Base-by-base conservation (phyloP, 2,329 filamentous ascomycete genomes). In the Fonsecaea pedrosoi region DNA sequence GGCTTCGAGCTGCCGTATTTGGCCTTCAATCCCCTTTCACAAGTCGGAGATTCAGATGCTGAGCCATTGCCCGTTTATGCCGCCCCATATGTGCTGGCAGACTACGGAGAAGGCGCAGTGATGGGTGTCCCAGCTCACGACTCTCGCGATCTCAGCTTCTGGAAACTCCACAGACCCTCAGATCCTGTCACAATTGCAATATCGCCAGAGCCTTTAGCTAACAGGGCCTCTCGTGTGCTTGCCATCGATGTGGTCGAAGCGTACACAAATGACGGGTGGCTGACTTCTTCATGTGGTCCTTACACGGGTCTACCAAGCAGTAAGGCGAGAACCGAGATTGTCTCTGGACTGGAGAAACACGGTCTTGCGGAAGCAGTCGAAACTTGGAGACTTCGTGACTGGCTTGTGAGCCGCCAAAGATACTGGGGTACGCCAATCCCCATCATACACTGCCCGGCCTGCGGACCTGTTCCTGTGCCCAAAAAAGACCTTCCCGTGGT, bases 111-210 rank as follows among this genome's bases (percentile, higher is more conserved):
- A 71, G 92, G 92, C 0, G 92, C 92, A 9, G 90, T 96, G 1
- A 96, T 97, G 92, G 93, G 93, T 53, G 93, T 96, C 7, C 93
- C 93, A 0, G 93, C 89, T 1, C 93, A 97, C 74, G 93, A 97
- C 77, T 75, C 84, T 4, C 86, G 92, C 60, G 93, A 97, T 73
- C 83, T 91, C 77, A 85, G 86, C 1, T 97, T 96, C 76, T 96
- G 92, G 90, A 87, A 85, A 72, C 82, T 66, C 37, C 92, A 96
- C 70, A 82, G 85, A 35, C 82, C 83, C 5, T 82, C 85, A 3
- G 80, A 86, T 54, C 86, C 87, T 1, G 83, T 94, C 35, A 82
- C 86, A 1, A 79, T 87, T 54, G 92, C 93, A 0, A 81, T 94
- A 45, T 71, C 75, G 37, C 75, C 80, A 18, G 65, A 66, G 7